Base-by-base conservation (phyloP, 2,329 filamentous ascomycete genomes). In the Apiospora saccharicola region DNA sequence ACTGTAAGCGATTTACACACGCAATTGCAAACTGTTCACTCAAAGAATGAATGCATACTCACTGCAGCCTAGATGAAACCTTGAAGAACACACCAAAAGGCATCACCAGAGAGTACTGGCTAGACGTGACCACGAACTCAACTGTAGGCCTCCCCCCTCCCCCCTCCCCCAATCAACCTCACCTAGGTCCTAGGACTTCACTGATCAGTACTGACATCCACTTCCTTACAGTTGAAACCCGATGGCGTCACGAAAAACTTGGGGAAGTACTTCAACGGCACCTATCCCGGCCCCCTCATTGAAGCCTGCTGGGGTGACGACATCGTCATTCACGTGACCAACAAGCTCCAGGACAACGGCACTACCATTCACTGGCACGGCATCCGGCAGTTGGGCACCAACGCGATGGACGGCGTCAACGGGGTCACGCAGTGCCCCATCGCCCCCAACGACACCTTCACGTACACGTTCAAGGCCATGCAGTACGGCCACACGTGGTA, bases 211-310 rank as follows among this genome's bases (percentile, higher is more conserved):
- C 22, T 64, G 10, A 68, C 67, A 30, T n/a, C 3, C 24, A 34
- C 10, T 41, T 22, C 13, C 46, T 22, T 24, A 47, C 8, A 68
- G 67, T 26, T 68, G 67, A 16, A 22, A 68, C 78, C 77, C 7
- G 77, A 79, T 49, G 77, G 78, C 6, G 71, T 75, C 13, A 61
- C 72, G 3, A 79, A 79, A 72, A 70, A 53, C 37, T 75, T 82
- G 8, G 86, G 85, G 4, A 86, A 95, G 72, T 84, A 93, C 43
- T 83, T 93, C 78, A 92, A 93, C 78, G 89, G 88, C 12, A 86
- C 89, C 61, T 91, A 89, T 73, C 92, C 92, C 0, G 93, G 91
- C 0, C 93, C 92, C 1, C 83, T 86, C 16, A 89, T 95, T 71
- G 86, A 88, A 73, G 91, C 88, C 24, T 87, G 91, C 79, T 91